Evolutionary conservation across 1,139 yeast species (phyloP), one percentile per base, ranked within the genome.

Genomic region (Sugiyamaella paludigena): DNA sequence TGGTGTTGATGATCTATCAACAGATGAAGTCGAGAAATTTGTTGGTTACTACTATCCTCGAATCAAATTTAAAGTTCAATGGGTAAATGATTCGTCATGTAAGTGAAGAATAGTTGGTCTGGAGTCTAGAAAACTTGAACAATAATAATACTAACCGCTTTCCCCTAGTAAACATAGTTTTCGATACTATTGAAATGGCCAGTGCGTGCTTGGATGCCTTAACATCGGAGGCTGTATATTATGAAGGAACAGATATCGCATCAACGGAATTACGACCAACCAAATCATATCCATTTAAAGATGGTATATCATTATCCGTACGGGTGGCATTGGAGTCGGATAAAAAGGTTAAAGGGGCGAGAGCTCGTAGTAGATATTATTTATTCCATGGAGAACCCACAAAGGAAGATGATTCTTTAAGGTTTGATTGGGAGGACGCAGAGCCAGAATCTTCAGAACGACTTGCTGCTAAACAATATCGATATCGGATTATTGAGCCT

Each of bases 381-480:
- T 70, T 84, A 52, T 63, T 83, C 15, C 83, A 85, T 59, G 94
- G 94, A 2, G 92, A 84, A 59, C 94, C 94, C 7, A n/a, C 45
- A 11, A 33, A 24, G 33, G 38, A 19, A 41, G 45, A 41, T n/a
- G 45, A 41, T 26, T 31, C 34, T 13, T 39, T 41, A 10, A 38
- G 45, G 13, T 15, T 27, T 35, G 13, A 31, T 30, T 29, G 7
- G 7, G 31, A 33, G 32, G 13, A 10, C 28, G 34, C 40, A 11
- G 19, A 31, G 16, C 11, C 10, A 19, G 30, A 11, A 9, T 10
- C 12, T 26, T 38, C 15, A 29, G 47, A 38, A 6, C 11, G 33
- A 9, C 24, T 29, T 40, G 30, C 34, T 10, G 39, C 27, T 27
- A 34, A 40, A 32, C 40, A 33, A 15, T 16, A 28, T 16, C 40